Conservation (phyloP, 1,139 yeast genomes). For the Yamadazyma friedrichii region DNA sequence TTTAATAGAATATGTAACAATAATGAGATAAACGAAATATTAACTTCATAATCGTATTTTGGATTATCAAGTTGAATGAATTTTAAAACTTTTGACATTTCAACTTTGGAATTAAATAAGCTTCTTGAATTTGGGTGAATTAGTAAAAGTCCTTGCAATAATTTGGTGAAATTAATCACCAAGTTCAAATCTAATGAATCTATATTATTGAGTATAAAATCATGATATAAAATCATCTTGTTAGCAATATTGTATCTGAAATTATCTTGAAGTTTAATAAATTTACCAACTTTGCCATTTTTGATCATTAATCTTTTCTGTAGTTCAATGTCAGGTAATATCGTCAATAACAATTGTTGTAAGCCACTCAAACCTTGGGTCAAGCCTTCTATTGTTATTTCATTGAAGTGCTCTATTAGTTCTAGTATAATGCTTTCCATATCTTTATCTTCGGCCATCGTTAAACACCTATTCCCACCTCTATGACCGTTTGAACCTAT, state of each 20-base stretch:
- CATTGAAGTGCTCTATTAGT: constrained; percentile 62
- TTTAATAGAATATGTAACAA: constrained; percentile 61
- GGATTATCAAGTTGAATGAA: constrained; percentile 20
- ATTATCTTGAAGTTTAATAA: constrained; percentile 49
- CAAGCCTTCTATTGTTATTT: constrained; percentile 62
- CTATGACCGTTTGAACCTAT: too few species aligned
- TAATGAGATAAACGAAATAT: constrained; percentile 52
- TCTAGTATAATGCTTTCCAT: constrained; percentile 4
- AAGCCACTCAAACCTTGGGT: constrained; percentile 8
- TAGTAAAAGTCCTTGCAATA: constrained; percentile 62
- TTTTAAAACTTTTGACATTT: constrained; percentile 32
- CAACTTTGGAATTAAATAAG: constrained; percentile 36
- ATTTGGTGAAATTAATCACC: constrained; percentile 34
- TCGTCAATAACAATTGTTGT: constrained; percentile 8
- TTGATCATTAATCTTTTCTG: constrained; percentile 16
- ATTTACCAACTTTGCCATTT: constrained; percentile 28
- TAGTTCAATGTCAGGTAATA: constrained; percentile 26
- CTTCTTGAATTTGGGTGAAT: constrained; percentile 58
- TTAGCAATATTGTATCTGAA: constrained; percentile 49
- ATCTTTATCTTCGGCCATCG: not conserved
- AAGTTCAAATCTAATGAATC: constrained; percentile 8
- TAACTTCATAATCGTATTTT: constrained; percentile 15
- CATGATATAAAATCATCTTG: constrained; percentile 30
- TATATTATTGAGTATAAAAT: constrained; percentile 13
- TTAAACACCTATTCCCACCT: too few species aligned